Percentiles rank a stretch among this genome's conserved stretches.
phyloP scores from a whole-genome alignment of 2,329 filamentous ascomycete genomes.

The Aspergillus caelatus region DNA sequence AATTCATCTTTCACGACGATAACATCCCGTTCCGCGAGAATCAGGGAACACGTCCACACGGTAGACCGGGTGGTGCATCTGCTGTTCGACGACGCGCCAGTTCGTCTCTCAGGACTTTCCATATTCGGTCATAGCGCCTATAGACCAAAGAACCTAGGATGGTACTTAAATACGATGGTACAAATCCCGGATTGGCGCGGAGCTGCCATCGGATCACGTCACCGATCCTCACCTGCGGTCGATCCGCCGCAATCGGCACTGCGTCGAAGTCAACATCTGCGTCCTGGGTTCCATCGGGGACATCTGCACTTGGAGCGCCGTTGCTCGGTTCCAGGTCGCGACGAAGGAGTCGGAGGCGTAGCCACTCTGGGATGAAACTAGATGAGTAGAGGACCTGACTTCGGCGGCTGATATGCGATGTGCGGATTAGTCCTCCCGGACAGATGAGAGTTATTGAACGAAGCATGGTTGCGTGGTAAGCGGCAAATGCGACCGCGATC shows the following conservation, averaged over 20 bases:
- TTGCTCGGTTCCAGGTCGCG: conserved; percentile 3
- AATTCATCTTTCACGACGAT: conserved; percentile 9
- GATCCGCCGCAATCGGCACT: conserved; percentile 8
- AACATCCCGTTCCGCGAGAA: conserved; percentile 5
- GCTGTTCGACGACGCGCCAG: conserved; percentile 1
- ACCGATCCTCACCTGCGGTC: conserved; percentile 7
- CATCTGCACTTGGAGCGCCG: conserved; percentile 7
- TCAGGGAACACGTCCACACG: not conserved
- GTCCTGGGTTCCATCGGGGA: conserved; percentile 4
- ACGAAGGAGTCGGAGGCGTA: conserved; percentile 6
- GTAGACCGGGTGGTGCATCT: conserved; percentile 2
- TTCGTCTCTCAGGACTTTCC: conserved; percentile 7
- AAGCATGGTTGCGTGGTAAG: conserved; percentile 1
- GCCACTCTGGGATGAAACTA: conserved; percentile 5
- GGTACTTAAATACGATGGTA: conserved; percentile 7
- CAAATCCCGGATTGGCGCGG: conserved; percentile 1
- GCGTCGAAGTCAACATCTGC: conserved; percentile 6
- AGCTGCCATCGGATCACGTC: conserved; percentile 11
- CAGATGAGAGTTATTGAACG: conserved; percentile 10
- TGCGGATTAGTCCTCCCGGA: conserved; percentile 9
- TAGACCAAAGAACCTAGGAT: conserved; percentile 4
- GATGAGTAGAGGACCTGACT: conserved; percentile 4
- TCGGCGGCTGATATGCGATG: conserved; percentile 1
- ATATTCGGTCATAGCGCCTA: conserved; percentile 4
- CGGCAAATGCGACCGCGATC: conserved; percentile 10